A percentile compares a stretch with the other conserved stretches of the same genome.
phyloP scores from a whole-genome alignment of 1,139 yeast species.

The Candida pseudoviswanathii region DNA sequence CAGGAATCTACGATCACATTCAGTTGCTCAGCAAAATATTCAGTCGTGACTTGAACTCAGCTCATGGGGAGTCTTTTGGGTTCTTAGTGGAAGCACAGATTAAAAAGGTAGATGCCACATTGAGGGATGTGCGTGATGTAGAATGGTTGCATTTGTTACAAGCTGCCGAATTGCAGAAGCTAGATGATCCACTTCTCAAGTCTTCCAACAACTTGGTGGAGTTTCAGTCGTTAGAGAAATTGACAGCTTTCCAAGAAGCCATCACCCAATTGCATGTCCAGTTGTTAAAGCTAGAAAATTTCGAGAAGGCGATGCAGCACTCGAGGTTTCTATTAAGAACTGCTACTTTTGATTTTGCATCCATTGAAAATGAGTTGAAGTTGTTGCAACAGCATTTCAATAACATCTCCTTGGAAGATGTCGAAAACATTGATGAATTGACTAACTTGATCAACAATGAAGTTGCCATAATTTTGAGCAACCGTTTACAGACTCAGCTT shows the following conservation, averaged over 20 bases:
- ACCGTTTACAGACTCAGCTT: slow-evolving; percentile 18
- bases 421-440: slow-evolving; percentile 38
- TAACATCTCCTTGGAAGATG: slow-evolving; percentile 44
- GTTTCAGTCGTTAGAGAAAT: slow-evolving; percentile 37
- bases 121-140: slow-evolving; percentile 32
- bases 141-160: slow-evolving; percentile 61
- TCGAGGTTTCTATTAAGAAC: slow-evolving; percentile 26
- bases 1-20: slow-evolving; percentile 51
- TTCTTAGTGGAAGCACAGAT: slow-evolving; percentile 46
- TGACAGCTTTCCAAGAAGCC: slow-evolving; percentile 43
- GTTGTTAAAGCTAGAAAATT: slow-evolving; percentile 31
- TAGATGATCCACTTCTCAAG: slow-evolving; percentile 14
- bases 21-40: slow-evolving; percentile 31
- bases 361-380: slow-evolving; percentile 23
- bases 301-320: slow-evolving; percentile 22
- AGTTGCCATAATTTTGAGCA: slow-evolving; percentile 34
- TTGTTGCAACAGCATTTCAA: slow-evolving; percentile 46
- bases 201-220: slow-evolving; percentile 34
- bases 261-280: slow-evolving; percentile 30
- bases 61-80: slow-evolving; percentile 39
- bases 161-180: slow-evolving; percentile 44
- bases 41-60: slow-evolving; percentile 18
- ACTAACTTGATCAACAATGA: slow-evolving; percentile 43
- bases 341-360: slow-evolving; percentile 27
- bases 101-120: slow-evolving; percentile 25